phyloP scores from a whole-genome alignment of 2,329 filamentous ascomycete species.

The Huntiella bhutanensis region DNA sequence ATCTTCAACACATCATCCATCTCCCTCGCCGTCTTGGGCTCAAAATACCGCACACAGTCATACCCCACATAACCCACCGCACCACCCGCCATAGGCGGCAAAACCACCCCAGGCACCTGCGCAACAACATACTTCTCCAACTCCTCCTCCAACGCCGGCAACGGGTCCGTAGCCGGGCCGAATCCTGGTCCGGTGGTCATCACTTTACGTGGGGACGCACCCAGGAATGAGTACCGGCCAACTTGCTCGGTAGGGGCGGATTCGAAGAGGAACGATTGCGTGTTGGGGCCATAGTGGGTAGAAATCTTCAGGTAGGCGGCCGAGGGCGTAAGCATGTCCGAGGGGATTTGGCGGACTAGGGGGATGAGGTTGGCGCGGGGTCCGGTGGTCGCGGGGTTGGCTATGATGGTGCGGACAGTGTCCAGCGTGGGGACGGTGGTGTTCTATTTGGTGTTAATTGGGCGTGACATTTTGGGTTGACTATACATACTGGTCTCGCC shows the following conservation, averaged over 20 bases:
- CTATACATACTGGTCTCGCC: slow-evolving; percentile 16
- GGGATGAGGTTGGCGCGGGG: slow-evolving; percentile 53
- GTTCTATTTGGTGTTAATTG: slow-evolving; percentile 17
- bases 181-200: slow-evolving; percentile 76
- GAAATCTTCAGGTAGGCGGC: slow-evolving; percentile 86
- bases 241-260: slow-evolving; percentile 88
- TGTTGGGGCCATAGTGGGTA: slow-evolving; percentile 43
- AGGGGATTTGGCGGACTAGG: slow-evolving; percentile 66
- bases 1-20: slow-evolving; percentile 78
- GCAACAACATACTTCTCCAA: slow-evolving; percentile 63
- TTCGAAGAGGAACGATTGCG: slow-evolving; percentile 87
- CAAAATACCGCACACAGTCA: slow-evolving; percentile 93
- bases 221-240: slow-evolving; percentile 88
- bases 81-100: slow-evolving; percentile 77
- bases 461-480: not conserved
- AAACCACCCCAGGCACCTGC: slow-evolving; percentile 58
- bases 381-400: slow-evolving; percentile 18
- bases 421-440: slow-evolving; percentile 27
- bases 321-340: slow-evolving; percentile 87
- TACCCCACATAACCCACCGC: slow-evolving; percentile 95
- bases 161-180: slow-evolving; percentile 66
- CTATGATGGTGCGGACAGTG: slow-evolving; percentile 25
- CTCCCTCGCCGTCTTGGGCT: slow-evolving; percentile 71
- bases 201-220: slow-evolving; percentile 60
- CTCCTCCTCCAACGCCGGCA: slow-evolving; percentile 66